Evolutionary conservation across 176 grass and related monocot genomes (phyloP).

Genomic region (Avena atlantica): DNA sequence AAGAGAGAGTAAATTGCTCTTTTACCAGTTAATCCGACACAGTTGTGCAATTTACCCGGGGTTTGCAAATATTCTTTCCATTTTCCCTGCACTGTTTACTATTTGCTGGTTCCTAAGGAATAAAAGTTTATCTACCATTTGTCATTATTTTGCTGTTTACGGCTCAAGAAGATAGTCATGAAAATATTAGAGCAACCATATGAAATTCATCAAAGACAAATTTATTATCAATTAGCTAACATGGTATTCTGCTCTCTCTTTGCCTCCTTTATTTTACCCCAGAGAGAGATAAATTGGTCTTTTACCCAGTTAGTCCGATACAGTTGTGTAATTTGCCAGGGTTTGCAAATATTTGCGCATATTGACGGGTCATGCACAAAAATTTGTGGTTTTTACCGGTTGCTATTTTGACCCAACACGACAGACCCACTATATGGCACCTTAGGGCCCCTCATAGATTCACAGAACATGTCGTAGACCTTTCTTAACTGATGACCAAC

Average conservation of each 20-base stretch:
- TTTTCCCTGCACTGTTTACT: too few species aligned
- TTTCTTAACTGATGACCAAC: not conserved
- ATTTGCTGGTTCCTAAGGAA: too few species aligned
- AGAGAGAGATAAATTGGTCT: not conserved
- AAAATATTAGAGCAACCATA: too few species aligned
- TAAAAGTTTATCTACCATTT: too few species aligned
- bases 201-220: too few species aligned
- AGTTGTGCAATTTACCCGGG: not conserved
- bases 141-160: too few species aligned
- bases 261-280: not conserved
- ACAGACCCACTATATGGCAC: not conserved
- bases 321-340: not conserved
- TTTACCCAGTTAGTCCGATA: not conserved
- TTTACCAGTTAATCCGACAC: not conserved
- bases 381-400: not conserved
- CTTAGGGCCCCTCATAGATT: not conserved
- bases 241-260: not conserved
- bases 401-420: not conserved
- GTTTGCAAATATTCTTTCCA: not conserved
- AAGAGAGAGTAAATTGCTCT: not conserved
- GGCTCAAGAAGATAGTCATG: too few species aligned
- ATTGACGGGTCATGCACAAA: not conserved
- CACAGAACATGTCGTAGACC: not conserved
- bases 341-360: not conserved
- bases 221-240: too few species aligned